These are phyloP conservation scores for Neostapfia colusana DNA, from an alignment of 176 grass and related monocot species.

Conservation along the genomic window DNA sequence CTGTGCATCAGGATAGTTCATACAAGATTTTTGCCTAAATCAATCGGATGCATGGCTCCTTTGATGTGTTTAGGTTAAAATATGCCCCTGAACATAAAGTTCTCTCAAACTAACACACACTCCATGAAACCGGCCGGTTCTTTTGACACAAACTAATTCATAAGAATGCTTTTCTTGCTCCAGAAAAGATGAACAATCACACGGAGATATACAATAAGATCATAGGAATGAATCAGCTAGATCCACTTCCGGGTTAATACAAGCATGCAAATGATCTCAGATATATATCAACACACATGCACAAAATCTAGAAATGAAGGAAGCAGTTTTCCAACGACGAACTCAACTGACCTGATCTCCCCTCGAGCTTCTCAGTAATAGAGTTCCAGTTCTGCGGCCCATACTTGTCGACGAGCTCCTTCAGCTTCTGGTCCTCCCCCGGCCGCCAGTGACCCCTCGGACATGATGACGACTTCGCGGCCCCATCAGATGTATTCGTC, in stretches of 20 bases:
- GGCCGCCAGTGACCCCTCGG: slow-evolving; percentile 85
- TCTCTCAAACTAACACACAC: not conserved
- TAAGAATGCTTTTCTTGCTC: not conserved
- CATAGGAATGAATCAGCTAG: not conserved
- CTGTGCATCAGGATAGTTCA: not conserved
- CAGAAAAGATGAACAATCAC: not conserved
- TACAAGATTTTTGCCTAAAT: not conserved
- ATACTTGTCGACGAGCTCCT: slow-evolving; percentile 72
- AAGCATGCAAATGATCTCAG: not conserved
- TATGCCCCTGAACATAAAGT: not conserved
- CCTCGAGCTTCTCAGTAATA: slow-evolving; percentile 84
- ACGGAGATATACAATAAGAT: not conserved
- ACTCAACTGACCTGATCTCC: slow-evolving; percentile 75
- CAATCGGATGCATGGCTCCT: not conserved
- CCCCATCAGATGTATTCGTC: slow-evolving; percentile 56
- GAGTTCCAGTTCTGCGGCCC: slow-evolving; percentile 98
- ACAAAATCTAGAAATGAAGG: not conserved
- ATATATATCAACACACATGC: slow-evolving; percentile 3
- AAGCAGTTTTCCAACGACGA: slow-evolving; percentile 4
- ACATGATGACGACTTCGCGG: slow-evolving; percentile 50
- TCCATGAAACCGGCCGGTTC: not conserved
- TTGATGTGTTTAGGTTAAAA: slow-evolving; percentile 7
- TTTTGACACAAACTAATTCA: slow-evolving; percentile 1
- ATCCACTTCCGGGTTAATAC: not conserved
- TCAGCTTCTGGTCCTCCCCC: slow-evolving; percentile 79